Conservation (phyloP, 257 asterid species). For the Salvia rosmarinus region DNA sequence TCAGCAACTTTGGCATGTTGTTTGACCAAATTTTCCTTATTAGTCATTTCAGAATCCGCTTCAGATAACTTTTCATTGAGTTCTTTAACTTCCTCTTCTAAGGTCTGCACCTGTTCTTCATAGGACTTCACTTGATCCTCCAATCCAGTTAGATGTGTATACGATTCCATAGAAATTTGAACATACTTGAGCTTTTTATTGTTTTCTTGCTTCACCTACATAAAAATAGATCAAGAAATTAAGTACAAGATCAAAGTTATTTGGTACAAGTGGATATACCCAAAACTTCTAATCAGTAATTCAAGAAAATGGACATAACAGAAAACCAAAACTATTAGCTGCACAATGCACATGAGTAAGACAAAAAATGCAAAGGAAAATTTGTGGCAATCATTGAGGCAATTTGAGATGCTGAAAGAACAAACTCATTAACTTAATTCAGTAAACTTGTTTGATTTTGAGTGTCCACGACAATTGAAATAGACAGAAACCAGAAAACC, state of each 20-base stretch:
- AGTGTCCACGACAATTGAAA: neutral
- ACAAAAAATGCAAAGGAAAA: neutral
- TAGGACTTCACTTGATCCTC: constrained; percentile 84
- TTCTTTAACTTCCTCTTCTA: constrained; percentile 75
- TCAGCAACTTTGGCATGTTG: constrained; percentile 98
- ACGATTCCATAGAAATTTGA: constrained; percentile 91
- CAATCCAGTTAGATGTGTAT: constrained; percentile 88
- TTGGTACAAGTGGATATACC: neutral
- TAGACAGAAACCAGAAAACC: neutral
- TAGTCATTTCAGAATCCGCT: constrained; percentile 69
- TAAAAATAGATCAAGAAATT: constrained; percentile 17
- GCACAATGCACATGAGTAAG: neutral
- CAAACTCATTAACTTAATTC: neutral
- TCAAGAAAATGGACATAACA: neutral
- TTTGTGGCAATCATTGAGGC: constrained; percentile 14
- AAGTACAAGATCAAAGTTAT: constrained; percentile 2
- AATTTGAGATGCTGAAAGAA: constrained; percentile 4
- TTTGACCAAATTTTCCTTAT: constrained; percentile 82
- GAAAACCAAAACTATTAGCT: neutral
- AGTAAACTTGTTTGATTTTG: neutral
- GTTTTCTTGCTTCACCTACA: constrained; percentile 64
- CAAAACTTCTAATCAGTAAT: neutral
- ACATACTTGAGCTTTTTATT: constrained; percentile 82
- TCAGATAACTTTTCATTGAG: constrained; percentile 79
- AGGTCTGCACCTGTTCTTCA: constrained; percentile 66